Evolutionary conservation across 2,329 filamentous ascomycete genomes (phyloP).

Genomic region (Aspergillus fumigatiaffinis): DNA sequence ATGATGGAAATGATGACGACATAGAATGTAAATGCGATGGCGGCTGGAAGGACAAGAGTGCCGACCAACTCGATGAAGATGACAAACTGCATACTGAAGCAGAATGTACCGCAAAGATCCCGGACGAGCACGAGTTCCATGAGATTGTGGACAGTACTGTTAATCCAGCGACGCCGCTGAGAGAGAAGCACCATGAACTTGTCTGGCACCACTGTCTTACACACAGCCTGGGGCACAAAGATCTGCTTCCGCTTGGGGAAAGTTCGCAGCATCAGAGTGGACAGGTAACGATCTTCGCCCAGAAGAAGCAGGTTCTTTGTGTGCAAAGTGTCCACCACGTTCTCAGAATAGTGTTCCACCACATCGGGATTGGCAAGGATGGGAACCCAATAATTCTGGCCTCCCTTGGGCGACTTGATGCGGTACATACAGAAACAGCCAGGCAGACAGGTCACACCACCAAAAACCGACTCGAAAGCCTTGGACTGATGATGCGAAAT

Average conservation of each 20-base stretch:
- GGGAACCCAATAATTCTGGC: conserved; percentile 98
- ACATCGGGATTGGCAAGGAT: conserved; percentile 98
- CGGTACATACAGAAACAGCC: conserved; percentile 99
- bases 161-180: conserved; percentile 96
- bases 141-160: conserved; percentile 96
- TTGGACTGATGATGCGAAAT: conserved; percentile 97
- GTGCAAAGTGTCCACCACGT: conserved; percentile 96
- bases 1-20: conserved; percentile 86
- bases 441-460: conserved; percentile 96
- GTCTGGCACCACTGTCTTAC: conserved; percentile 96
- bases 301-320: conserved; percentile 93
- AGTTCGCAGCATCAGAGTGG: conserved; percentile 95
- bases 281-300: conserved; percentile 91
- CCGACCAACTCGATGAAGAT: conserved; percentile 93
- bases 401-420: conserved; percentile 97
- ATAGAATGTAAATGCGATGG: conserved; percentile 96
- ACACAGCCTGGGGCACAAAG: conserved; percentile 96
- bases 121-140: conserved; percentile 96
- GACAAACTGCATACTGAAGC: conserved; percentile 99
- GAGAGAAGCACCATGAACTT: conserved; percentile 88
- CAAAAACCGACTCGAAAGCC: conserved; percentile 96
- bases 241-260: conserved; percentile 99
- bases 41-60: conserved; percentile 89
- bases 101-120: conserved; percentile 97
- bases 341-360: conserved; percentile 98